Evolutionary conservation across 2,329 filamentous ascomycete genomes (phyloP), one percentile per base, ranked within the genome.

Genomic region (Rutstroemia sp.): DNA sequence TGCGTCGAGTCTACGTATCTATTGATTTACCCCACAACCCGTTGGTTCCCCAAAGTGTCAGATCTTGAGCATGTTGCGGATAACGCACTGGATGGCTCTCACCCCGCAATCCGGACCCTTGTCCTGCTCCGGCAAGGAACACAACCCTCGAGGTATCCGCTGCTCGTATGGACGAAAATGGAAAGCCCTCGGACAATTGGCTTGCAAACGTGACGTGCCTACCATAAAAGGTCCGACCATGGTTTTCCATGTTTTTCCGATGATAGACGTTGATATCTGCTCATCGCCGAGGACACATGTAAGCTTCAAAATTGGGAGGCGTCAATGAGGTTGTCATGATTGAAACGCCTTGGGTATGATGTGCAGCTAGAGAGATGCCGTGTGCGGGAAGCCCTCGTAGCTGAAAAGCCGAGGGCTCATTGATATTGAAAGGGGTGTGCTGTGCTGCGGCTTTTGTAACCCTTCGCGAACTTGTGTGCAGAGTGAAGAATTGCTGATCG

Each of bases 131-230:
- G 52, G 52, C 30, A 41, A 14, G 45, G 10, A 54, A 48, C 8
- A 49, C 48, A 10, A 44, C 25, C 14, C 21, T 27, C 52, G 16
- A 45, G 44, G 52, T 41, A 41, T 38, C 34, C 49, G 44, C 52
- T 49, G 52, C 52, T 54, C 52, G 52, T 54, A 41, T 49, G 44
- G 47, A 45, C 39, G 27, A 6, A 54, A 49, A 39, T 49, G 52
- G 52, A 42, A 49, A 16, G 3, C 3, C 3, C 27, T 48, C 42
- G 51, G 30, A 1, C 16, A 48, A 7, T 53, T 19, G 19, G n/a
- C 37, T 41, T 45, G 34, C 27, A 34, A 49, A 49, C 52, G 45
- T 54, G 52, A 54, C n/a, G 49, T 30, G 41, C 4, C 14, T n/a
- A 41, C 21, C 23, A 49, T 38, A 34, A 44, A 44, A 48, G 37